Percentiles rank a stretch among this genome's conserved stretches.
phyloP scores from a whole-genome alignment of 805 yeast species.

The Limtongozyma cylindracea region DNA sequence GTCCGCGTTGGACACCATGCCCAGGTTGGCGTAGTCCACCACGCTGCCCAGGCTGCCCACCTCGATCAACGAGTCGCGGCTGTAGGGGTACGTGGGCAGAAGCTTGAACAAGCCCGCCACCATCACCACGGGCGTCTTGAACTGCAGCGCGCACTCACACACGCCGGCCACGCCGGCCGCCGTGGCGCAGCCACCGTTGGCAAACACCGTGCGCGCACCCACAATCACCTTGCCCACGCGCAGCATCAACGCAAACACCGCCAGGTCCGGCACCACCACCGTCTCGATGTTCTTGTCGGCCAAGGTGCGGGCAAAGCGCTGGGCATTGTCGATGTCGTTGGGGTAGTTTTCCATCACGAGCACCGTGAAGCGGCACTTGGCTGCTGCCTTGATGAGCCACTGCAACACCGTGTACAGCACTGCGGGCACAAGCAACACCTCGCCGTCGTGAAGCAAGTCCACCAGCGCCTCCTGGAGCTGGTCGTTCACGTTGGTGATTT shows the following conservation, averaged over 20 bases:
- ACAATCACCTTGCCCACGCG: constrained; percentile 89
- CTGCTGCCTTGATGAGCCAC: constrained; percentile 65
- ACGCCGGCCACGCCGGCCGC: constrained; percentile 81
- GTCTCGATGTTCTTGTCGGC: constrained; percentile 77
- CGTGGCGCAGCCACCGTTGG: constrained; percentile 86
- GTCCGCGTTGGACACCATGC: constrained; percentile 45
- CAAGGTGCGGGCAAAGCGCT: constrained; percentile 51
- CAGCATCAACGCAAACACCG: constrained; percentile 89
- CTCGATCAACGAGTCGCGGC: constrained; percentile 60
- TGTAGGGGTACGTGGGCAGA: constrained; percentile 82
- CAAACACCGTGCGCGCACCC: constrained; percentile 81
- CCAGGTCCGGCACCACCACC: constrained; percentile 77
- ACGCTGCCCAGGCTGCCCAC: constrained; percentile 89
- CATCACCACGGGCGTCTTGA: constrained; percentile 87
- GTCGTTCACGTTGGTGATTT: constrained; percentile 70
- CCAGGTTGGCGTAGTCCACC: constrained; percentile 45
- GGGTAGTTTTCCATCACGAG: constrained; percentile 84
- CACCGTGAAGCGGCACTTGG: constrained; percentile 80
- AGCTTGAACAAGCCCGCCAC: constrained; percentile 87
- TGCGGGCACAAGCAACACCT: constrained; percentile 71
- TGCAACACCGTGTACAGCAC: constrained; percentile 77
- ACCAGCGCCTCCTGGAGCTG: constrained; percentile 78
- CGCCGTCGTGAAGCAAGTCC: constrained; percentile 86
- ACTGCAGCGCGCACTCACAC: constrained; percentile 88
- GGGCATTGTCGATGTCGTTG: constrained; percentile 57